phyloP scores from a whole-genome alignment of 2,329 filamentous ascomycete species.

The Trichoderma oligosporum region DNA sequence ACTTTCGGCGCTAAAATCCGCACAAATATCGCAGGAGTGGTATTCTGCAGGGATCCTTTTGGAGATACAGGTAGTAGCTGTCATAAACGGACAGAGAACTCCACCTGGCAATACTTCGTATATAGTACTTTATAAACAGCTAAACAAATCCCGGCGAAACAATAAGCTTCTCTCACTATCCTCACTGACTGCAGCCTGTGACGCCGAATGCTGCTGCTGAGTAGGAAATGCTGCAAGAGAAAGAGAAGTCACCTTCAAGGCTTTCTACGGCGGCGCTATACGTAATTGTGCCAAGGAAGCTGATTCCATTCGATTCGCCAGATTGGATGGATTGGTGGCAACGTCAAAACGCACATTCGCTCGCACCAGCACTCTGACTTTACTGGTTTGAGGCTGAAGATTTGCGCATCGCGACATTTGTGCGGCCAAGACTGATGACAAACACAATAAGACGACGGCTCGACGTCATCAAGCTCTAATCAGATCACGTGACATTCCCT shows the following conservation, averaged over 20 bases:
- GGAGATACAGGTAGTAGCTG: conserved; percentile 2
- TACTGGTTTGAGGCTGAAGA: not conserved
- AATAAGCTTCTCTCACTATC: not conserved
- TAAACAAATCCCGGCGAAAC: too few species aligned
- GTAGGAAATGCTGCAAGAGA: not conserved
- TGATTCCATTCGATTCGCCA: not conserved
- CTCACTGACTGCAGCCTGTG: not conserved
- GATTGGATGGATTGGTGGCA: not conserved
- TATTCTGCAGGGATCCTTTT: conserved; percentile 1
- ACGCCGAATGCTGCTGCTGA: not conserved
- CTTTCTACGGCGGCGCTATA: not conserved
- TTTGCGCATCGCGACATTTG: conserved; percentile 6
- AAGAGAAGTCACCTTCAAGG: not conserved
- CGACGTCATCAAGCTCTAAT: conserved; percentile 1
- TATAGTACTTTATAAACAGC: too few species aligned
- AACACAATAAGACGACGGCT: not conserved
- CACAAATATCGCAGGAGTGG: conserved; percentile 32
- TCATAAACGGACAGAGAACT: not conserved
- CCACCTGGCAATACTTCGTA: too few species aligned
- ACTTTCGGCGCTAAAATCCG: conserved; percentile 30
- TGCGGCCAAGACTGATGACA: not conserved
- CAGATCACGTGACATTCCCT: not conserved
- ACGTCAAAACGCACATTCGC: not conserved
- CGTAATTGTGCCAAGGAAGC: not conserved
- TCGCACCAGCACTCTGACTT: not conserved